These are phyloP conservation scores for Platanthera guangdongensis DNA, from an alignment of 106 monocot genomes.

Conservation along the genomic window DNA sequence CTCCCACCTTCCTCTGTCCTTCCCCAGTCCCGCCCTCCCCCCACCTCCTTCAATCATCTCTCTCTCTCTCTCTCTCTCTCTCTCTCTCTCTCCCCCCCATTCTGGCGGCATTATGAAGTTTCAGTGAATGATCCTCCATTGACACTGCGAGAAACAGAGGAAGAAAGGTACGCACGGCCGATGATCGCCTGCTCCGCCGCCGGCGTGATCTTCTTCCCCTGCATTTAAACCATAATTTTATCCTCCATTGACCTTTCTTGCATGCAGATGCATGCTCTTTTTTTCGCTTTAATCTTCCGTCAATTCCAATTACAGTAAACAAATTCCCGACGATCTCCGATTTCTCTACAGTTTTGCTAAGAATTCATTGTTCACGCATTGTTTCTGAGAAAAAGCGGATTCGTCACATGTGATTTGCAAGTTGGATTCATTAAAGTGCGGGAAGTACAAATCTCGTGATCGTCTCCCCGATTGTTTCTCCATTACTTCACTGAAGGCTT, in stretches of 20 bases:
- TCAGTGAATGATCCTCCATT: neutral
- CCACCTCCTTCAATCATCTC: neutral
- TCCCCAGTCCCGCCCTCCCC: no score
- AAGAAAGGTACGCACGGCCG: neutral
- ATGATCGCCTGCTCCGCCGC: neutral
- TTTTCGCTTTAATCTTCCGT: no score
- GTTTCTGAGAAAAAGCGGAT: slow-evolving; percentile 6
- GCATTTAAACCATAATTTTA: neutral
- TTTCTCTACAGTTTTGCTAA: neutral
- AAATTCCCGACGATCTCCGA: neutral
- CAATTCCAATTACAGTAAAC: neutral
- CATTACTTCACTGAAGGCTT: no score
- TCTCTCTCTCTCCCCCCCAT: neutral
- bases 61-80: neutral
- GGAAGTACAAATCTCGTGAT: neutral
- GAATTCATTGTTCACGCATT: neutral
- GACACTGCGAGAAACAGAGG: no score
- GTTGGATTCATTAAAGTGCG: slow-evolving; percentile 10
- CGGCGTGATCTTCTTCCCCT: neutral
- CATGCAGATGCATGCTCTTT: no score
- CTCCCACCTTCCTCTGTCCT: no score
- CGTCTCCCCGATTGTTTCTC: no score
- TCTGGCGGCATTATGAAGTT: neutral
- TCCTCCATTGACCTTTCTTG: no score
- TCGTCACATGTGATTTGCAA: slow-evolving; percentile 16